These are phyloP conservation scores for Ophiocordyceps sinensis DNA, from an alignment of 2,329 filamentous ascomycete species.

Conservation along the genomic window DNA sequence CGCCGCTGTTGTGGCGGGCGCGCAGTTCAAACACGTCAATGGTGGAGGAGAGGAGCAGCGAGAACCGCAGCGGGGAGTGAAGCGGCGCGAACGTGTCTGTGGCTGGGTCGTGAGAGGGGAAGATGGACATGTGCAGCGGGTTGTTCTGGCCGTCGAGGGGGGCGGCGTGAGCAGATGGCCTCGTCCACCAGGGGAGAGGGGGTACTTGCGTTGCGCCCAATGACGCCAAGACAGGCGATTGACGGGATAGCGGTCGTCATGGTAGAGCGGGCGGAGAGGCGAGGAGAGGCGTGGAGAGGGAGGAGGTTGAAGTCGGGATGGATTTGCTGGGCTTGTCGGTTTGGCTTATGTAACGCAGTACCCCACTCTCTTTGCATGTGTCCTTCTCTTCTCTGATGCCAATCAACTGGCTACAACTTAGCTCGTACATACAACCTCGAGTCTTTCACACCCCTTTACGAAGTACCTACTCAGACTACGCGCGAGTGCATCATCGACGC, in stretches of 20 bases:
- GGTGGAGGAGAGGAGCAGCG: conserved; percentile 76
- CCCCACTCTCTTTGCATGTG: too few species aligned
- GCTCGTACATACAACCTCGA: too few species aligned
- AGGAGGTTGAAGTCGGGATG: too few species aligned
- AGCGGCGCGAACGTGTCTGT: conserved; percentile 39
- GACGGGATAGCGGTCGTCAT: conserved; percentile 56
- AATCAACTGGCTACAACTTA: too few species aligned
- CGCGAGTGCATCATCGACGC: too few species aligned
- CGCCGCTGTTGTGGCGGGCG: conserved; percentile 45
- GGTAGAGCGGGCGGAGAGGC: conserved; percentile 1
- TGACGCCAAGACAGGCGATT: conserved; percentile 85
- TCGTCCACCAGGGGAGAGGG: neutral
- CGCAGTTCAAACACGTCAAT: conserved; percentile 90
- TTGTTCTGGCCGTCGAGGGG: conserved; percentile 56
- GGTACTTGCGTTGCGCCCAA: conserved; percentile 69
- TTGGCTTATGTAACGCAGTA: too few species aligned
- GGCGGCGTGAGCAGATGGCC: neutral
- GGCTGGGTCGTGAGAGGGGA: conserved; percentile 54
- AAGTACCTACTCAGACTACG: too few species aligned
- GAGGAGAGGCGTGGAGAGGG: neutral
- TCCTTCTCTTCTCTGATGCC: too few species aligned
- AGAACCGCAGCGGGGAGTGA: conserved; percentile 73
- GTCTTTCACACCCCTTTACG: too few species aligned
- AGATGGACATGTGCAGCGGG: conserved; percentile 83
- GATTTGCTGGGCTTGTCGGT: too few species aligned